Base-by-base conservation (phyloP, 2,329 filamentous ascomycete genomes). In the Phoma sp. region DNA sequence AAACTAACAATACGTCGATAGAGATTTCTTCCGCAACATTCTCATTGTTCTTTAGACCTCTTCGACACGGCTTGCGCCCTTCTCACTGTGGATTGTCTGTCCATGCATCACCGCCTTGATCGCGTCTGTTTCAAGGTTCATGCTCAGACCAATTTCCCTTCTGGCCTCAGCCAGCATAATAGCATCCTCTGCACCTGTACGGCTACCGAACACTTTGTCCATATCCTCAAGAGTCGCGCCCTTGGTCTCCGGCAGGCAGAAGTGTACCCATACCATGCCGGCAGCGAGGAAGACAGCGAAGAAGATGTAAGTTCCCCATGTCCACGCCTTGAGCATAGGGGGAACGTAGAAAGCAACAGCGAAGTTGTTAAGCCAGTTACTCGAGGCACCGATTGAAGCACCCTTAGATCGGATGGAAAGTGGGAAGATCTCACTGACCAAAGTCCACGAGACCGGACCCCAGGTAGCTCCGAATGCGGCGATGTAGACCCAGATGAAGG, bases 361-460 rank as follows among this genome's bases (percentile, higher is more conserved):
- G 46, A 78, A 77, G 51, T 77, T 76, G 43, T 68, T 69, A 23
- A 70, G 53, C 74, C 74, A 77, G 47, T 73, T 77, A 7, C 64
- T 66, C 4, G 71, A 74, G 2, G 72, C 71, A 17, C 68, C 68
- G 34, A 76, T 69, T 2, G 70, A 70, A 26, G 66, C 68, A 42
- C 71, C 74, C 56, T 75, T 74, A 23, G 73, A 69, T n/a, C 74
- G 71, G 30, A 73, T 73, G 9, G 65, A 68, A 17, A 74, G 63
- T 2, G 72, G 72, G 53, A 73, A 75, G 23, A 76, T 72, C 45
- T 76, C 74, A 0, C 69, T 62, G 9, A 72, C 57, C 21, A 68
- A 26, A 21, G 61, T 66, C 68, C 64, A 71, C 2, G 61, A 61
- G 7, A 68, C 64, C 1, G 68, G 68, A 1, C 67, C 69, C 65